Base-by-base conservation (phyloP, 2,329 filamentous ascomycete species). In the Apiospora arundinis region DNA sequence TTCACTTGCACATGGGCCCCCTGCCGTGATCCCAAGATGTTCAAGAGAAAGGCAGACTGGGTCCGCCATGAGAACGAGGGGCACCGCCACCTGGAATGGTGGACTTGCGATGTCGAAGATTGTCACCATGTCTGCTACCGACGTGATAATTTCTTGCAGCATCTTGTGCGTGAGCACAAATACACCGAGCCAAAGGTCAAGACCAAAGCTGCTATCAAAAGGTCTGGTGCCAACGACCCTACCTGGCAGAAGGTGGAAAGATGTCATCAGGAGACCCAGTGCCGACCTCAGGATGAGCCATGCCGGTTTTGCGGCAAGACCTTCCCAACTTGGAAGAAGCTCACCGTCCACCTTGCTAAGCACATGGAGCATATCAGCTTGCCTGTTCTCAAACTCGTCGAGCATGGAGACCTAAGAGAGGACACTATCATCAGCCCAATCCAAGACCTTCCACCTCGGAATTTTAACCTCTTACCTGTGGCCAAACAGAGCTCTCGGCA, bases 41-140 rank as follows among this genome's bases (percentile, higher is more conserved):
- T 97, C 85, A 97, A 97, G 82, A 90, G 95, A 67, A 98, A 97
- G 82, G 95, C 95, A 18, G 95, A 98, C 79, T 98, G 95, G 95
- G 94, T 97, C 28, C 90, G 95, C 42, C 95, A 98, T 77, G 95
- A 97, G 80, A 97, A 95, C 76, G 95, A 98, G 81, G 91, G 93
- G 37, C 95, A 98, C 79, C 90, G 95, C 32, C 94, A 97, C 74
- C 85, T 97, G 2, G 95, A 97, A 78, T 96, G 93, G 91, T 98
- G 95, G 95, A 91, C 88, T 7, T 98, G 95, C 79, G 91, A 93
- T 73, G 89, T 95, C 25, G 88, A 91, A 5, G 94, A 95, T 74
- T 97, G 95, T 81, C 87, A 85, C 11, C 95, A 97, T 79, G 89
- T 87, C 4, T 97, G 95, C 83, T 97, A 92, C 80, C 91, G 95